A percentile compares a stretch with the other conserved stretches of the same genome.
Conservation (phyloP, 2,329 filamentous ascomycete genomes). For the Clonostachys sp. region DNA sequence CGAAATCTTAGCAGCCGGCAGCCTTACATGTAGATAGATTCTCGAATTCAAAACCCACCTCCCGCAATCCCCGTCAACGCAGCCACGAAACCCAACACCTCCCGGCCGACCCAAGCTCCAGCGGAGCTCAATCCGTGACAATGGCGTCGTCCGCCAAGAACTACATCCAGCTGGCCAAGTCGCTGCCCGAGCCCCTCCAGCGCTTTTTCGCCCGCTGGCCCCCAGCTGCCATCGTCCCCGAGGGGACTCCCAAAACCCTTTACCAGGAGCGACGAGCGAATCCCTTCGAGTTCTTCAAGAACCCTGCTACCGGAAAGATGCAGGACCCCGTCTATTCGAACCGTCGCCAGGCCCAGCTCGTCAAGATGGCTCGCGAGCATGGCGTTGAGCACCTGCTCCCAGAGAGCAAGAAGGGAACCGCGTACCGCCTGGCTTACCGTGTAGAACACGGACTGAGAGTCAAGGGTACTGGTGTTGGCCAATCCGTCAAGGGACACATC, state of each 20-base stretch:
- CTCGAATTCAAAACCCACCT: too few relatives aligned
- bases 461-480: constrained; percentile 88
- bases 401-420: constrained; percentile 69
- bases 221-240: constrained; percentile 56
- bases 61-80: neutral
- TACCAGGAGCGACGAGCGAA: constrained; percentile 61
- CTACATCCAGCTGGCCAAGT: constrained; percentile 58
- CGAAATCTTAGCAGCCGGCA: too few relatives aligned
- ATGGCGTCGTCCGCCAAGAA: constrained; percentile 30
- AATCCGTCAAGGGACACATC: constrained; percentile 91
- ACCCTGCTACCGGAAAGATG: constrained; percentile 77
- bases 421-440: constrained; percentile 63
- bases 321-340: constrained; percentile 79
- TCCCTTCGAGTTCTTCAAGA: constrained; percentile 77
- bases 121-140: constrained; percentile 2
- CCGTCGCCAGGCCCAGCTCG: constrained; percentile 83
- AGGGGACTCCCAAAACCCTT: constrained; percentile 34
- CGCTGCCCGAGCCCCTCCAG: constrained; percentile 72
- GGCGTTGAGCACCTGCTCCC: constrained; percentile 81
- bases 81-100: constrained; percentile 2
- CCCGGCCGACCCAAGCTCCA: constrained; percentile 8
- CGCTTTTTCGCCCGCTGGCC: constrained; percentile 90
- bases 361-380: constrained; percentile 75
- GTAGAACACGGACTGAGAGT: constrained; percentile 78
- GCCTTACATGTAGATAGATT: too few relatives aligned